Evolutionary conservation across 495 filamentous ascomycete genomes (phyloP), one percentile per base, ranked within the genome.

Genomic region (Aspergillus wentii): DNA sequence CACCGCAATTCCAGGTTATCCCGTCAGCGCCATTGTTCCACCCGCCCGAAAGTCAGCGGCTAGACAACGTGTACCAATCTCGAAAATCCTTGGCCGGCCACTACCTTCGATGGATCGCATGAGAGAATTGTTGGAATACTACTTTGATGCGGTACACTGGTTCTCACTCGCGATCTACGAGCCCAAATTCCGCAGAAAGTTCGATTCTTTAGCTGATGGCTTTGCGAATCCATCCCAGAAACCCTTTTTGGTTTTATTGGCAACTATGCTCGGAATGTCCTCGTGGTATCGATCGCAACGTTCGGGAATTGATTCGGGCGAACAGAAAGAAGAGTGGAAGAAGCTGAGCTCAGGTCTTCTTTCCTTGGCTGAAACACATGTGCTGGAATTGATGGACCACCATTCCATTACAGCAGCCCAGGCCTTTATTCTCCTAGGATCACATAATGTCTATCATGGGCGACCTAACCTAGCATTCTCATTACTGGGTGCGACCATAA

Each of bases 91-190:
- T 4, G 44, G 44, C 16, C 45, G 38, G 32, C 33, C 35, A 17
- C 43, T 62, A 13, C 55, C 58, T 10, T 25, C 48, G 1, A 49
- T 41, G 25, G 32, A 54, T 2, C n/a, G 47, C 3, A 26, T 56
- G 6, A 34, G 43, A 25, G 20, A 21, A 13, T 33, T 62, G 17
- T 30, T 62, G 21, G 57, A 63, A 30, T 45, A 51, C 3, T 63
- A 63, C 36, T 63, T 63, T 32, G 47, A 52, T 38, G 33, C 52
- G 1, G 46, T 63, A n/a, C 59, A 63, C 42, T 63, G 57, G 59
- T 63, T 61, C 25, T 58, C 52, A 3, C 45, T 63, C 3, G 57
- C 47, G 1, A 34, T 63, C 14, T 53, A 53, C 17, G 54, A 63
- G 29, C 48, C 57, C 6, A 61, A 51, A 19, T 59, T 61, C 28